Evolutionary conservation across 192 early-diverging fungal genomes (phyloP), one percentile per base, ranked within the genome.

Genomic region (Gonapodya prolifera): DNA sequence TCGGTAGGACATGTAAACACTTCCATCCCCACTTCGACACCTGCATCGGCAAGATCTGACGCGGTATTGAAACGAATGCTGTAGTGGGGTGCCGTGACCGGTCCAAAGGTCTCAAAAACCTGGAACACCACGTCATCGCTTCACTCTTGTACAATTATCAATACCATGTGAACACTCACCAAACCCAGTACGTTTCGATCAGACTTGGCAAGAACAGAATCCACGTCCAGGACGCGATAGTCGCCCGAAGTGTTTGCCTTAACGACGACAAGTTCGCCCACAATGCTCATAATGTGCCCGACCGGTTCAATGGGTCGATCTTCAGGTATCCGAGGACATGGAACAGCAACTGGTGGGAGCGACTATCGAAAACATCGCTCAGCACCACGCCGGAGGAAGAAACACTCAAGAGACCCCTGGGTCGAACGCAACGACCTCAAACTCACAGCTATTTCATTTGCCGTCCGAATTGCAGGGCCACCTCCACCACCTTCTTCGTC

Each of bases 61-160:
- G 84, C 70, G 29, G 80, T 79, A 77, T 90, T 87, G 81, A 94
- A 94, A 17, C 93, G 86, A 17, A 99, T 86, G 18, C 89, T 88
- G 81, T 96, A 98, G 69, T 93, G 80, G 1, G 97, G 97, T 34
- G 86, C 83, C 0, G 84, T 78, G 0, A 99, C 91, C 2, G 94
- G 95, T 1, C 97, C 97, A 87, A 99, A 95, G 0, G 94, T 94
- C 75, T 99, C 97, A 84, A 90, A 96, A 16, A 94, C 82, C 87
- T 89, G 77, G 30, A 28, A 16, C 23, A 16, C 16, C 2, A 0
- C 17, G 80, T 1, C 1, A 1, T 81, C 33, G n/a, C 78, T 73
- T 76, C 34, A 73, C 2, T 30, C n/a, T 36, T 8, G 31, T 35
- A 29, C 61, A 33, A 16, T 1, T 13, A 75, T 33, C 45, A 34